Conservation (phyloP, 2,329 filamentous ascomycete species). For the Coniochaeta pulveracea region DNA sequence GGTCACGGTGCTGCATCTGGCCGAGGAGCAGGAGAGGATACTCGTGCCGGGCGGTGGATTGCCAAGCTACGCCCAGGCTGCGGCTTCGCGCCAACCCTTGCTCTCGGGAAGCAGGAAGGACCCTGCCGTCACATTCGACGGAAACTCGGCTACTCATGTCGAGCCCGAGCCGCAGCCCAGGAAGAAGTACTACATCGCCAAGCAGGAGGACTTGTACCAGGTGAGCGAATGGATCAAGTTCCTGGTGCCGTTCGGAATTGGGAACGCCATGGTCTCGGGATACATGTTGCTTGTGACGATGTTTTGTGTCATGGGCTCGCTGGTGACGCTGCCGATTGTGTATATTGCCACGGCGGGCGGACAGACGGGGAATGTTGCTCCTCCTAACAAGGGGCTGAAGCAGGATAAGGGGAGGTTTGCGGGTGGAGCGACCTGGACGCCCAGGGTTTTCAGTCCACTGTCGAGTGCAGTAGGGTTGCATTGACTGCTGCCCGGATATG, state of each 20-base stretch:
- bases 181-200: slow-evolving; percentile 59
- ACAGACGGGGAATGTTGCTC: background rate
- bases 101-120: slow-evolving; percentile 16
- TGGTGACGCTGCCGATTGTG: slow-evolving; percentile 11
- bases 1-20: slow-evolving; percentile 55
- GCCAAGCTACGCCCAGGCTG: background rate
- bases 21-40: slow-evolving; percentile 20
- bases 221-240: slow-evolving; percentile 67
- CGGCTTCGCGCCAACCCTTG: slow-evolving; percentile 7
- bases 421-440: too few species aligned
- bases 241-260: slow-evolving; percentile 44
- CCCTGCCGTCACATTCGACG: slow-evolving; percentile 6
- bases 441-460: too few species aligned
- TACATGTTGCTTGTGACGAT: slow-evolving; percentile 44
- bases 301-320: slow-evolving; percentile 50
- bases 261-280: slow-evolving; percentile 33
- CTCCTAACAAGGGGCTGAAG: background rate
- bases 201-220: slow-evolving; percentile 77
- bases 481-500: too few species aligned
- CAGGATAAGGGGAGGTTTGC: too few species aligned
- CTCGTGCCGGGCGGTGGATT: too few species aligned
- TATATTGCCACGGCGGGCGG: background rate
- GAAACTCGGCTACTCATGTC: slow-evolving; percentile 8
- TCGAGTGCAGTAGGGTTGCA: too few species aligned
- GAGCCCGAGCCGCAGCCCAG: background rate